Evolutionary conservation across 495 filamentous ascomycete species (phyloP).

Genomic region (Filosporella fistucella): DNA sequence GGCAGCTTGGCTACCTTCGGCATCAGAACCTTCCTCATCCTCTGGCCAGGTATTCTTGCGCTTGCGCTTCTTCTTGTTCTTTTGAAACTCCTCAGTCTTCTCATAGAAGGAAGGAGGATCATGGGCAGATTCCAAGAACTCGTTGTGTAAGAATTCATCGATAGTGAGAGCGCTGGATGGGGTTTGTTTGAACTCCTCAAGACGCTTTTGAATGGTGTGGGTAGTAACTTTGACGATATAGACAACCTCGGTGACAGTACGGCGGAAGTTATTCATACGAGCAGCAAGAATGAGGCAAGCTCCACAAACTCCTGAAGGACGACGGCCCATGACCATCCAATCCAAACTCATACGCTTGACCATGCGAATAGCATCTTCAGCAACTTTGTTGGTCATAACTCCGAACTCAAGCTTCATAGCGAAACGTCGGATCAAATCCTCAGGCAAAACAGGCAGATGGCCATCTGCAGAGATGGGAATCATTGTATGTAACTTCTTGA

Average conservation of each 20-base stretch:
- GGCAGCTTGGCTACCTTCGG: slow-evolving; percentile 8
- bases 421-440: slow-evolving; percentile 86
- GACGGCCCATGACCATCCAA: slow-evolving; percentile 91
- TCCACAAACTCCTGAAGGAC: slow-evolving; percentile 90
- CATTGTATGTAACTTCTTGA: slow-evolving; percentile 66
- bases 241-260: slow-evolving; percentile 86
- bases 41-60: slow-evolving; percentile 28
- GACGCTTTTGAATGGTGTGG: slow-evolving; percentile 78
- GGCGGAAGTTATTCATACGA: slow-evolving; percentile 94
- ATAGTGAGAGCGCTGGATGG: slow-evolving; percentile 76
- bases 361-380: slow-evolving; percentile 77
- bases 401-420: slow-evolving; percentile 88
- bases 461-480: slow-evolving; percentile 50
- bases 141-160: slow-evolving; percentile 73
- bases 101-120: slow-evolving; percentile 83
- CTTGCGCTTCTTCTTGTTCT: slow-evolving; percentile 43
- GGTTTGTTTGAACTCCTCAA: slow-evolving; percentile 84
- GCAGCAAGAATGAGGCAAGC: slow-evolving; percentile 92
- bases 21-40: slow-evolving; percentile 5
- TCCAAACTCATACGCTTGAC: slow-evolving; percentile 90
- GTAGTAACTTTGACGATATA: slow-evolving; percentile 95
- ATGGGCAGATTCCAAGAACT: slow-evolving; percentile 46
- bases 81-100: slow-evolving; percentile 46
- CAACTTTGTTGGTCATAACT: slow-evolving; percentile 67
- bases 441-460: slow-evolving; percentile 60